Percentiles rank a stretch among this genome's conserved stretches.
phyloP scores from a whole-genome alignment of 441 rosid genomes.

The Sinapis alba region DNA sequence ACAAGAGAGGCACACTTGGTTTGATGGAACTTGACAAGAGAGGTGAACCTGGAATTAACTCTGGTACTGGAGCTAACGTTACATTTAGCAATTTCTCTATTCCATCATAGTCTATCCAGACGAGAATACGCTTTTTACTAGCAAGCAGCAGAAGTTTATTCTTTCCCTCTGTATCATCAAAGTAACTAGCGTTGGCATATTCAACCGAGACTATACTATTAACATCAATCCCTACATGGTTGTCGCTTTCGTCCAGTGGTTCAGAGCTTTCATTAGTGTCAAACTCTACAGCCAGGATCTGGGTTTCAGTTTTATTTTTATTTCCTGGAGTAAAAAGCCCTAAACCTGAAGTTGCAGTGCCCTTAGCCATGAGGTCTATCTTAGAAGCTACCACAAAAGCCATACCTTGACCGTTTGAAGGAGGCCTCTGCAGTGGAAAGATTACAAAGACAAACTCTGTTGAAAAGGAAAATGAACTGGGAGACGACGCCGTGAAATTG shows the following conservation, averaged over 20 bases:
- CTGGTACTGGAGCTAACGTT: slow-evolving; percentile 38
- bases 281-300: slow-evolving; percentile 28
- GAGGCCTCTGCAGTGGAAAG: background rate
- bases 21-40: slow-evolving; percentile 39
- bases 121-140: background rate
- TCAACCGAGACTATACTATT: slow-evolving; percentile 4
- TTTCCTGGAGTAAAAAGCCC: slow-evolving; percentile 8
- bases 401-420: slow-evolving; percentile 29
- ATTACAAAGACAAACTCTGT: slow-evolving; percentile 35
- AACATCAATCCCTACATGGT: slow-evolving; percentile 36
- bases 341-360: background rate
- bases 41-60: slow-evolving; percentile 16
- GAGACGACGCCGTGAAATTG: background rate
- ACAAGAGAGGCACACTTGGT: slow-evolving; percentile 38
- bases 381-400: slow-evolving; percentile 34
- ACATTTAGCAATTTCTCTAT: slow-evolving; percentile 9
- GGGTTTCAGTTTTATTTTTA: background rate
- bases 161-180: background rate
- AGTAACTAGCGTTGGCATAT: background rate
- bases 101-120: slow-evolving; percentile 38
- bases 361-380: background rate
- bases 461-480: slow-evolving; percentile 24
- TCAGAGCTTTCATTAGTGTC: background rate
- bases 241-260: background rate
- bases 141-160: background rate